Evolutionary conservation across 1,139 yeast genomes (phyloP).

Genomic region (Torulaspora pretoriensis): DNA sequence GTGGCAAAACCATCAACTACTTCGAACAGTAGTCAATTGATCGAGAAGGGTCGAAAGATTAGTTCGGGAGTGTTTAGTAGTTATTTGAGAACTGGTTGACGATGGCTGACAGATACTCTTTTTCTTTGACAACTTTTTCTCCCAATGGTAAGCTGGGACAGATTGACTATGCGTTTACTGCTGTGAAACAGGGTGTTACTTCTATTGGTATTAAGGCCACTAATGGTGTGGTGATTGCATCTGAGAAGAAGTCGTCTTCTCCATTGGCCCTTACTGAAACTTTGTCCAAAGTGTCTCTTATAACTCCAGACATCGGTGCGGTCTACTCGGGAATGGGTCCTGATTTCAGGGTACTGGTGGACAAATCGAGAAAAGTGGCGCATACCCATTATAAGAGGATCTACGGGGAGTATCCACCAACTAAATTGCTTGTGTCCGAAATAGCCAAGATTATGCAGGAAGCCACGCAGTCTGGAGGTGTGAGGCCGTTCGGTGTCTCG

Average conservation of each 20-base stretch:
- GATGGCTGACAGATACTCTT: slow-evolving; percentile 98
- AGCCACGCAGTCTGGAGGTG: slow-evolving; percentile 95
- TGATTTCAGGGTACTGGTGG: slow-evolving; percentile 90
- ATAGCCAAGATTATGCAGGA: slow-evolving; percentile 97
- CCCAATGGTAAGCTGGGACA: slow-evolving; percentile 98
- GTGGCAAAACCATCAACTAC: slow-evolving; percentile 5
- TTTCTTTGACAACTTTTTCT: slow-evolving; percentile 92
- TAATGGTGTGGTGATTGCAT: slow-evolving; percentile 94
- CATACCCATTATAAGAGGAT: slow-evolving; percentile 90
- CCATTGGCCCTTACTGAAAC: slow-evolving; percentile 71
- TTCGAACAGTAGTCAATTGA: neutral
- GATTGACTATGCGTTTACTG: slow-evolving; percentile 95
- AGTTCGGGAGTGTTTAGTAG: neutral
- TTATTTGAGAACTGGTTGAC: neutral
- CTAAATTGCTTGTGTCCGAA: slow-evolving; percentile 88
- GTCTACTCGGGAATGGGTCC: slow-evolving; percentile 99
- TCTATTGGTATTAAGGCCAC: slow-evolving; percentile 94
- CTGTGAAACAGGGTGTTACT: slow-evolving; percentile 97
- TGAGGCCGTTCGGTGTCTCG: slow-evolving; percentile 61
- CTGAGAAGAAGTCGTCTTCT: slow-evolving; percentile 87
- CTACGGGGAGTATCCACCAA: slow-evolving; percentile 96
- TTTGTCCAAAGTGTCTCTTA: slow-evolving; percentile 70
- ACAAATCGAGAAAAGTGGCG: slow-evolving; percentile 87
- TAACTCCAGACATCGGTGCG: slow-evolving; percentile 95
- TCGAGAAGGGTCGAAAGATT: neutral